Evolutionary conservation across 164 flowering plant species (phyloP), one percentile per base, ranked within the genome.

Genomic region (Dillenia suffruticosa): DNA sequence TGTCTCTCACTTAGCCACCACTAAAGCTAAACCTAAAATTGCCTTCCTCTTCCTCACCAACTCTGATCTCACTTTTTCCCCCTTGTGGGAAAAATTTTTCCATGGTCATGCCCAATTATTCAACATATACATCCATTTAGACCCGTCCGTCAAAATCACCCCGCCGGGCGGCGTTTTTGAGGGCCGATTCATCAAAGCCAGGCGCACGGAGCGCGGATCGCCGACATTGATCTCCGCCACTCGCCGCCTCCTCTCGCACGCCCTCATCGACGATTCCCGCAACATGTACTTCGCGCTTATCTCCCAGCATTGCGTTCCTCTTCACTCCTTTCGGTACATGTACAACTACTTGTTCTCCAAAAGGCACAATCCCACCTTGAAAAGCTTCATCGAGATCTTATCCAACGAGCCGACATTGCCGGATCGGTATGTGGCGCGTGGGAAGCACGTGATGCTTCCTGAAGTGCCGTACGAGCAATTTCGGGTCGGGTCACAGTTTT

Each of bases 11-110:
- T 74, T 77, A 57, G 66, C 75, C 56, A 58, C 76, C 64, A 44
- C 77, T 11, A 70, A 64, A 19, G 71, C 74, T 2, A 69, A 61
- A 5, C 84, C 84, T 64, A 89, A 91, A 62, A 86, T 91, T 75
- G 96, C 99, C 17, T 89, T 90, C 71, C 73, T 90, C 32, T 93
- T 89, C 73, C 87, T 90, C 68, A 93, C 93, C 53, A 90, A 90
- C 74, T 68, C 97, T 58, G 85, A 81, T 67, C 88, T 90, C 68
- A 61, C 65, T 52, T 88, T 92, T 66, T 63, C 87, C 44, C 97
- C 99, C 1, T 60, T 95, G 8, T 95, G 99, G 99, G 74, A 81
- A 8, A 70, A 58, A 1, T 95, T 91, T 88, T 92, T 95, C 76
- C 16, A 46, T 1, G 64, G 64, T 13, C 43, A 72, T 24, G 43